phyloP scores from a whole-genome alignment of 306 rosid species.

The Cucumis hystrix region DNA sequence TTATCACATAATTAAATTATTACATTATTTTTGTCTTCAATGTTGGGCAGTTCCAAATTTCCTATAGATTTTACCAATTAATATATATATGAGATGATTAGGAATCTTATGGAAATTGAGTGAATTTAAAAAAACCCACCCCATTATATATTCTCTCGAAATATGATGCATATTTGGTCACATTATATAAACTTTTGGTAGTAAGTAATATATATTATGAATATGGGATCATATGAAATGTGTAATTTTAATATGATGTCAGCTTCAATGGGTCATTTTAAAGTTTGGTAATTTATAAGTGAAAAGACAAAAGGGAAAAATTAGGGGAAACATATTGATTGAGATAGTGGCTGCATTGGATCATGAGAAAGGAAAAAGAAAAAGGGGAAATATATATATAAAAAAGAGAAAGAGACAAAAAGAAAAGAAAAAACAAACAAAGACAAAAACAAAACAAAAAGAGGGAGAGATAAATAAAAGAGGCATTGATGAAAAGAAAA shows the following conservation, averaged over 20 bases:
- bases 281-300: background rate
- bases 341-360: background rate
- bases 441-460: background rate
- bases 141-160: background rate
- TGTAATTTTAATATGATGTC: background rate
- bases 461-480: background rate
- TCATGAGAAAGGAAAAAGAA: background rate
- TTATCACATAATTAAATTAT: background rate
- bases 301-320: background rate
- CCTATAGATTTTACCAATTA: background rate
- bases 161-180: background rate
- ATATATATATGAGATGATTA: background rate
- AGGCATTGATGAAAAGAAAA: background rate
- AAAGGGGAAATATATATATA: background rate
- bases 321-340: background rate
- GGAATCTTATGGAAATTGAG: background rate
- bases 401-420: background rate
- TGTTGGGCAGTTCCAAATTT: background rate
- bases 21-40: background rate
- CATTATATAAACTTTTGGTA: background rate
- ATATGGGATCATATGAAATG: background rate
- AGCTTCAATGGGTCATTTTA: background rate
- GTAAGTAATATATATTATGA: background rate
- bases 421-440: background rate
- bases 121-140: background rate